Conservation (phyloP, 768 basidiomycete species). For the Phanerodontia chrysosporium region DNA sequence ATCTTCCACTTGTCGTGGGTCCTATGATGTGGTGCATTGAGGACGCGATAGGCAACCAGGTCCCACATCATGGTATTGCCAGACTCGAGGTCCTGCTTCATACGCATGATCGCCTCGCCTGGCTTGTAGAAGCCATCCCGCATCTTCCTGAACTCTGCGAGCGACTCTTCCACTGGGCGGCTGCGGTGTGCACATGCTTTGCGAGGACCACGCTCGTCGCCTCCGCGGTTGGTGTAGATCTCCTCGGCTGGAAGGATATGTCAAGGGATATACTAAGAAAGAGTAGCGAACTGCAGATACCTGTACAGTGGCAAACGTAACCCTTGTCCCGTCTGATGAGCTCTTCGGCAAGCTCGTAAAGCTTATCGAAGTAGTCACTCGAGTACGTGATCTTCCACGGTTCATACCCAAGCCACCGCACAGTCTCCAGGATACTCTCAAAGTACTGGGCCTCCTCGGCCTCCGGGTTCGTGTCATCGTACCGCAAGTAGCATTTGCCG, state of each 20-base stretch:
- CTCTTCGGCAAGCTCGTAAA: slow-evolving; percentile 85
- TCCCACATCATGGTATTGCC: slow-evolving; percentile 99
- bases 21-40: slow-evolving; percentile 87
- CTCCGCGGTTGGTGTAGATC: slow-evolving; percentile 85
- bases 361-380: slow-evolving; percentile 88
- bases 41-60: slow-evolving; percentile 90
- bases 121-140: slow-evolving; percentile 85
- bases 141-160: slow-evolving; percentile 89
- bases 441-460: slow-evolving; percentile 96
- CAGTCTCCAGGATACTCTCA: slow-evolving; percentile 91
- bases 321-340: slow-evolving; percentile 88
- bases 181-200: slow-evolving; percentile 83
- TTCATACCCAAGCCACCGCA: slow-evolving; percentile 96
- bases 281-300: slow-evolving; percentile 45
- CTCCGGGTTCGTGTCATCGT: slow-evolving; percentile 98
- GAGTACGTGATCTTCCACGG: slow-evolving; percentile 99
- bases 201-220: slow-evolving; percentile 72
- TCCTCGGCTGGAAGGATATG: slow-evolving; percentile 67
- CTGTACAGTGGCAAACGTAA: slow-evolving; percentile 94
- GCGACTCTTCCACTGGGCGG: slow-evolving; percentile 82
- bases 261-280: neutral
- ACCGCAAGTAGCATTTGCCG: slow-evolving; percentile 92
- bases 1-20: slow-evolving; percentile 94
- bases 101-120: slow-evolving; percentile 88
- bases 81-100: slow-evolving; percentile 94